These are phyloP conservation scores for Microdochium paspali DNA, from an alignment of 2,329 filamentous ascomycete genomes.

Conservation along the genomic window DNA sequence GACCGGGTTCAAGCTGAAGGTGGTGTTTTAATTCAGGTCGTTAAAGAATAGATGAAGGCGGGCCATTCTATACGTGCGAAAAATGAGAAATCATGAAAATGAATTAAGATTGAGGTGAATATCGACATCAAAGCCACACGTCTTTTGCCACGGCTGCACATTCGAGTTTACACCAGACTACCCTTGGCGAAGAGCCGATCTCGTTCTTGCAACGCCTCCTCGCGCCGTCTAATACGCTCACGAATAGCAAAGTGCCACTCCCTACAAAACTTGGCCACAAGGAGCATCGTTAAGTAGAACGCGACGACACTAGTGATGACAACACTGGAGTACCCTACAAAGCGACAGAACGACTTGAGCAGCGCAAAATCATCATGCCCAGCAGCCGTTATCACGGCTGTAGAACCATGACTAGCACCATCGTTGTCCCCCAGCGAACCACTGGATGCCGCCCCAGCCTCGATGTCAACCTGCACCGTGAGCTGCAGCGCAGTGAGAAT, in stretches of 20 bases:
- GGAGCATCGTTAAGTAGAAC: constrained; percentile 1
- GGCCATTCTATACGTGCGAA: neutral
- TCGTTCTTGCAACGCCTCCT: no score
- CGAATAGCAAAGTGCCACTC: constrained; percentile 10
- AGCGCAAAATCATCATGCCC: no score
- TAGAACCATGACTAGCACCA: no score
- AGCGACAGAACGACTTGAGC: no score
- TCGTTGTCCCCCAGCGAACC: neutral
- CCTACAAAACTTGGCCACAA: constrained; percentile 7
- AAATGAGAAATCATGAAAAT: neutral
- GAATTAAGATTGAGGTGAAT: no score
- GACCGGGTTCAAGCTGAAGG: constrained; percentile 2
- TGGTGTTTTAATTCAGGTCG: constrained; percentile 2
- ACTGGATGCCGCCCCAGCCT: no score
- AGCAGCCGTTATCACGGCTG: no score
- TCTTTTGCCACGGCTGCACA: neutral
- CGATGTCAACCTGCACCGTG: constrained; percentile 4
- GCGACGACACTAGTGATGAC: constrained; percentile 4
- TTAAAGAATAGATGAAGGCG: neutral
- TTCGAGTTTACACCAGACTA: neutral
- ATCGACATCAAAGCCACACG: neutral
- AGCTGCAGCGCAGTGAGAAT: constrained; percentile 14
- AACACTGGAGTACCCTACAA: no score
- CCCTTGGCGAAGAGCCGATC: no score
- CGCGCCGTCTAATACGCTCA: constrained; percentile 5